Conservation (phyloP, 208 protist species). For the Acanthamoeba sp. region DNA sequence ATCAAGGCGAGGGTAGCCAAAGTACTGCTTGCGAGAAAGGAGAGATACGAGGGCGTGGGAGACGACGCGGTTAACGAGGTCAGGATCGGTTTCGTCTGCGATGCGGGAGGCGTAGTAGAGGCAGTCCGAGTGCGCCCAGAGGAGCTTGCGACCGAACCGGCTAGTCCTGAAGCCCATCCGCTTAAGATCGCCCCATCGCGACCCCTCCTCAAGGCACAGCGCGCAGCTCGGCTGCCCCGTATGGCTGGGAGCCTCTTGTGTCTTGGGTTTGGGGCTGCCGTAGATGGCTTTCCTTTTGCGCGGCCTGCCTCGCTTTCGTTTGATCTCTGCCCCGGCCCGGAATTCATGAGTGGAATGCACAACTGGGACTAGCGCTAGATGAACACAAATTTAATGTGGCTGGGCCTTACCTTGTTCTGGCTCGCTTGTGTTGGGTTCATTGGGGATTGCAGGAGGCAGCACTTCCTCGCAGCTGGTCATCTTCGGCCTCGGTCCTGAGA, state of each 20-base stretch:
- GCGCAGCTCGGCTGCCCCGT: neutral
- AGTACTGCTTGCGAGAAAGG: too few species aligned
- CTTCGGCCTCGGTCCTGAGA: neutral
- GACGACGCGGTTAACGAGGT: neutral
- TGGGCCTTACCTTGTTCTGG: conserved; percentile 13
- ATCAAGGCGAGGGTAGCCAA: too few species aligned
- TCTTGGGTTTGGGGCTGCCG: neutral
- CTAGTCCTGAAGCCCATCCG: neutral
- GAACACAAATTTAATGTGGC: neutral
- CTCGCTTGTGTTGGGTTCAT: neutral
- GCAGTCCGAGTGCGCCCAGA: conserved; percentile 4
- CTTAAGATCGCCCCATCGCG: neutral
- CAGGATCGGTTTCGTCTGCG: neutral
- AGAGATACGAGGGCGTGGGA: neutral
- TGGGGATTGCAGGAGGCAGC: neutral
- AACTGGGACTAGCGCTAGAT: neutral
- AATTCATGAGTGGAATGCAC: neutral
- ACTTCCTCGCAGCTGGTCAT: conserved; percentile 5
- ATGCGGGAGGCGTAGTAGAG: conserved; percentile 37
- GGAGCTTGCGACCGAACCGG: neutral
- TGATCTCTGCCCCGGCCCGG: neutral
- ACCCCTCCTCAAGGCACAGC: neutral
- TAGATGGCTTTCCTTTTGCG: neutral
- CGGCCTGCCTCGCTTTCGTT: neutral
- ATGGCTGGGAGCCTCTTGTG: neutral